phyloP scores from a whole-genome alignment of 495 filamentous ascomycete genomes.

The Tirmania nivea region DNA sequence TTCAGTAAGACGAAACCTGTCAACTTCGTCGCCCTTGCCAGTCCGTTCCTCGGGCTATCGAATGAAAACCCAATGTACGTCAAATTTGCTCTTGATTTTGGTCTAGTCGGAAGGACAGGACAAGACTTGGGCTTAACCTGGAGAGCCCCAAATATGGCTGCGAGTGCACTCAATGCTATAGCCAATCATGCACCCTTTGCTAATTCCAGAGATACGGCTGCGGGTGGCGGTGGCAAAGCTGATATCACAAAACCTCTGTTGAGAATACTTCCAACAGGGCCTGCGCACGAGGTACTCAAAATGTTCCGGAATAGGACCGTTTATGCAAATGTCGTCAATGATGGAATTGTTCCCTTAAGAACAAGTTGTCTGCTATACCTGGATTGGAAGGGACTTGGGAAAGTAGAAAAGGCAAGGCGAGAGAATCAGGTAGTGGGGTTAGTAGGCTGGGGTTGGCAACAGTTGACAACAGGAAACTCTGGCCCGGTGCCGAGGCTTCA shows the following conservation, averaged over 20 bases:
- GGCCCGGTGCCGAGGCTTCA: too few relatives aligned
- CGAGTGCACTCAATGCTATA: constrained; percentile 21
- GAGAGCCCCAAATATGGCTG: constrained; percentile 39
- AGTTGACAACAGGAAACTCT: constrained; percentile 35
- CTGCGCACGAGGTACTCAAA: constrained; percentile 65
- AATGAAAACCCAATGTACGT: constrained; percentile 96
- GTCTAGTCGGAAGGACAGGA: constrained; percentile 80
- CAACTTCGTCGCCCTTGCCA: constrained; percentile 83
- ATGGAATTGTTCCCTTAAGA: constrained; percentile 84
- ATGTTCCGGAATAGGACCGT: constrained; percentile 81
- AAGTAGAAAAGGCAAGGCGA: constrained; percentile 81
- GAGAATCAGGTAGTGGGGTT: constrained; percentile 74
- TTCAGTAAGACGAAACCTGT: constrained; percentile 71
- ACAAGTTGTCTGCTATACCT: constrained; percentile 94
- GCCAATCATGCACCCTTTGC: constrained; percentile 1
- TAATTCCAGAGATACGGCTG: not conserved
- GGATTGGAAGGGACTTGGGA: constrained; percentile 82
- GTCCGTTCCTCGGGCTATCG: constrained; percentile 78
- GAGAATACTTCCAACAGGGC: constrained; percentile 76
- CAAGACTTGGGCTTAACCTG: constrained; percentile 89
- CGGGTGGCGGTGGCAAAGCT: not conserved
- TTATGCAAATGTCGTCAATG: constrained; percentile 96
- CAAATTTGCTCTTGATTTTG: constrained; percentile 89
- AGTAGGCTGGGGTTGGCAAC: constrained; percentile 84
- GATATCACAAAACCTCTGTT: constrained; percentile 54